Evolutionary conservation across 2,329 filamentous ascomycete genomes (phyloP), one percentile per base, ranked within the genome.

Genomic region (Apiospora arundinis): DNA sequence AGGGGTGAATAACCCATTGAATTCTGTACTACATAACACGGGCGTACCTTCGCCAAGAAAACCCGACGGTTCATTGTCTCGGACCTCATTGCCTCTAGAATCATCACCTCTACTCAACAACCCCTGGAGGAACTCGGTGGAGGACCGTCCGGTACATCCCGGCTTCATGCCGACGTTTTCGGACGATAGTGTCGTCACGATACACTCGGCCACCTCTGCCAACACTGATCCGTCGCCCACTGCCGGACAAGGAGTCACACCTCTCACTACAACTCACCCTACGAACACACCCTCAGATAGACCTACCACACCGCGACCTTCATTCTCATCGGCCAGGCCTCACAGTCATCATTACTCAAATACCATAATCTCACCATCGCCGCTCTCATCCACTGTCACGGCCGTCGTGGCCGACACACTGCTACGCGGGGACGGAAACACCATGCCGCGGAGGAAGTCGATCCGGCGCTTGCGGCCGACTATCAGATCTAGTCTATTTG

Each of bases 351-450:
- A 83, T 67, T 83, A 80, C 73, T 80, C 84, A 40, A 85, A 85
- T 44, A 83, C 85, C 2, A 85, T 90, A 48, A 88, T 90, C 72
- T 90, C 88, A 2, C 88, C 89, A 14, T 90, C 88, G 0, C 89
- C 89, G 0, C 83, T 90, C 45, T 89, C 88, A 1, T 89, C 88
- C 0, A 90, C 89, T 1, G 86, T 91, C 48, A 88, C 84, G 23
- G 87, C 87, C 0, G 87, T 89, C 0, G 86, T 91, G 60, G 86
- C 88, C 56, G 88, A 90, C 74, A 87, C 84, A 14, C 82, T 90
- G 42, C 81, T 89, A 1, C 81, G 86, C 14, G 83, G 84, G 44
- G 81, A 85, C 21, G 83, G 85, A 37, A 79, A 78, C 44, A 78
- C 83, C 0, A 75, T 81, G 25, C 72, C 82, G 7, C 82, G 82